Percentiles rank a stretch among this genome's conserved stretches.
phyloP scores from a whole-genome alignment of 2,329 filamentous ascomycete species.

The Fusarium albosuccineum region DNA sequence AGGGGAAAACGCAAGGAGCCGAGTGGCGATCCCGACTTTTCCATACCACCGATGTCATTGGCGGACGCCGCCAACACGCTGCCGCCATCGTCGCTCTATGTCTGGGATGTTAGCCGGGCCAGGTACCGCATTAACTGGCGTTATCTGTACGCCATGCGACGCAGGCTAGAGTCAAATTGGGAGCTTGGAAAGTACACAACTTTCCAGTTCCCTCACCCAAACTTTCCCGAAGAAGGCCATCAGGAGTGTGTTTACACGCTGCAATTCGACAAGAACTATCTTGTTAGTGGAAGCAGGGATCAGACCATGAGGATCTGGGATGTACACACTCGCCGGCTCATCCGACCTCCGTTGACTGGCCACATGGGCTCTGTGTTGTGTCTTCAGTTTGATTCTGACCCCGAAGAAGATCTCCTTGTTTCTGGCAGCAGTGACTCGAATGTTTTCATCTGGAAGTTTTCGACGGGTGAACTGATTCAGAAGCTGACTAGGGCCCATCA shows the following conservation, averaged over 20 bases:
- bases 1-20: slow-evolving; percentile 55
- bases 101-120: slow-evolving; percentile 62
- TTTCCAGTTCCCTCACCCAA: slow-evolving; percentile 91
- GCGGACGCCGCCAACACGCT: slow-evolving; percentile 49
- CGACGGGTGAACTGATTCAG: slow-evolving; percentile 85
- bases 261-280: slow-evolving; percentile 85
- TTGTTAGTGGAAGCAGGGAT: slow-evolving; percentile 95
- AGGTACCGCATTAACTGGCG: slow-evolving; percentile 86
- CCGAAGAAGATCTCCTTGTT: slow-evolving; percentile 91
- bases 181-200: slow-evolving; percentile 83
- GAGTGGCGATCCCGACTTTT: slow-evolving; percentile 49
- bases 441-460: slow-evolving; percentile 93
- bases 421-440: slow-evolving; percentile 94
- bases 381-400: slow-evolving; percentile 91
- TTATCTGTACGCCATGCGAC: slow-evolving; percentile 89
- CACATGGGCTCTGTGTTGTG: slow-evolving; percentile 92
- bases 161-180: slow-evolving; percentile 91
- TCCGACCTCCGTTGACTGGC: slow-evolving; percentile 78
- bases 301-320: slow-evolving; percentile 92
- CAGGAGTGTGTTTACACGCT: slow-evolving; percentile 95
- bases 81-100: slow-evolving; percentile 63
- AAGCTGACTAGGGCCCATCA: slow-evolving; percentile 81
- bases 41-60: slow-evolving; percentile 47
- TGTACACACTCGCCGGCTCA: slow-evolving; percentile 82
- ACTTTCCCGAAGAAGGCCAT: slow-evolving; percentile 84